A percentile compares a stretch with the other conserved stretches of the same genome.
phyloP scores from a whole-genome alignment of 2,329 filamentous ascomycete genomes.

The Fusarium metavorans region DNA sequence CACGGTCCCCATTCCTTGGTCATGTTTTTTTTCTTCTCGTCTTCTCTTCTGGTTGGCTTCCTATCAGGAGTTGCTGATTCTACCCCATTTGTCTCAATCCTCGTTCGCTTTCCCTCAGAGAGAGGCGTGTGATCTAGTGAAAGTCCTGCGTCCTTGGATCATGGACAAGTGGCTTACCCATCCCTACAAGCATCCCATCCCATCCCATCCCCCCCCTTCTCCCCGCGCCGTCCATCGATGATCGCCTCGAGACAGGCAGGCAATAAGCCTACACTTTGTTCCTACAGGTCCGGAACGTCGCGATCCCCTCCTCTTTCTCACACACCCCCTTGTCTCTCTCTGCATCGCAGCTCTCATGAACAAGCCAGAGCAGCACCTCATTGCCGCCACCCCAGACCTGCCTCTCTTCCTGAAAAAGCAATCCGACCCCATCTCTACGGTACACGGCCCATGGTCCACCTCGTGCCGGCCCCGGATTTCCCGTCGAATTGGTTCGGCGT shows the following conservation, averaged over 20 bases:
- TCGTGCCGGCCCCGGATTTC: slow-evolving; percentile 44
- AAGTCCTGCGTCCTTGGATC: background rate
- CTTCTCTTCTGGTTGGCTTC: background rate
- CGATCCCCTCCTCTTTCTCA: background rate
- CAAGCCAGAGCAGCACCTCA: background rate
- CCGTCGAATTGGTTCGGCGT: slow-evolving; percentile 45
- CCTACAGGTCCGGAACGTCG: background rate
- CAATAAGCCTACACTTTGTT: background rate
- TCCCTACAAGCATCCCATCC: background rate
- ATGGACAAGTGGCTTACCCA: slow-evolving; percentile 5
- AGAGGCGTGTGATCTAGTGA: background rate
- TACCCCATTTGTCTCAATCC: background rate
- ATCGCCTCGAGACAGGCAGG: background rate
- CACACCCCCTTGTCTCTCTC: background rate
- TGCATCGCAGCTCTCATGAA: background rate
- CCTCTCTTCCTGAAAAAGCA: slow-evolving; percentile 34
- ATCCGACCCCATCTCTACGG: slow-evolving; percentile 17
- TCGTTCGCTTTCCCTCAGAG: slow-evolving; percentile 13
- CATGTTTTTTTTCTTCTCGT: background rate
- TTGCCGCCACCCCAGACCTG: slow-evolving; percentile 8
- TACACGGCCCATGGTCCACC: slow-evolving; percentile 5
- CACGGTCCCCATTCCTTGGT: background rate
- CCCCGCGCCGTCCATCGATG: background rate
- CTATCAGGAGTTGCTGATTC: slow-evolving; percentile 11
- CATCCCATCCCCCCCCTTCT: background rate